phyloP scores from a whole-genome alignment of 1,284 basidiomycete genomes.

The Trametes polyzona region DNA sequence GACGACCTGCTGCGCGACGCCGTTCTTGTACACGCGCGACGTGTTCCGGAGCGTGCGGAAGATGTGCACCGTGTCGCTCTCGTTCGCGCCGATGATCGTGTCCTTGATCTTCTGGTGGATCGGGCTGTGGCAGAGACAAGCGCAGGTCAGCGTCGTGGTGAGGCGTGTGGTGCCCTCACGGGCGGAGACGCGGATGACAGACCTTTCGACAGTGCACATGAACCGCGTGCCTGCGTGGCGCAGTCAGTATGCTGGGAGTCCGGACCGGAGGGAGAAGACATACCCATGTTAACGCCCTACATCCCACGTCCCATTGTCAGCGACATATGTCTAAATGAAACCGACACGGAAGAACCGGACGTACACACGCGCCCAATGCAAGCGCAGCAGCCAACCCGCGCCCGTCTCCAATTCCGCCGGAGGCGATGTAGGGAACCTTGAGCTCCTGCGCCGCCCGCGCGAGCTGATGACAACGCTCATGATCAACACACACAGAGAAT shows the following conservation, averaged over 20 bases:
- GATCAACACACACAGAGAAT: neutral
- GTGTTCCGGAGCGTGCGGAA: slow-evolving; percentile 90
- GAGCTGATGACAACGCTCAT: slow-evolving; percentile 53
- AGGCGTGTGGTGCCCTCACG: too few relatives aligned
- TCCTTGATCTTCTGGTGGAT: slow-evolving; percentile 93
- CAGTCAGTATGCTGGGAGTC: slow-evolving; percentile 2
- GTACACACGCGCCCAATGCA: slow-evolving; percentile 80
- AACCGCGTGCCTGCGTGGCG: slow-evolving; percentile 71
- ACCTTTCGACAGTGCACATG: slow-evolving; percentile 83
- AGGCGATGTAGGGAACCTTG: slow-evolving; percentile 86
- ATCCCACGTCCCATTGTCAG: slow-evolving; percentile 14
- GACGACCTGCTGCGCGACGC: slow-evolving; percentile 81
- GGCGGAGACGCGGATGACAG: too few relatives aligned
- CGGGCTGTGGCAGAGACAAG: slow-evolving; percentile 50
- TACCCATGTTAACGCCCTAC: slow-evolving; percentile 87
- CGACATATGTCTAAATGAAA: slow-evolving; percentile 9
- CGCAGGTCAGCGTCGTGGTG: neutral
- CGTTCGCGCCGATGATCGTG: slow-evolving; percentile 82
- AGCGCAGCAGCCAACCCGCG: slow-evolving; percentile 84
- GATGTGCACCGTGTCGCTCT: slow-evolving; percentile 87
- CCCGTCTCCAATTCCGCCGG: slow-evolving; percentile 84
- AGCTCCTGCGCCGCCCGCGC: slow-evolving; percentile 89
- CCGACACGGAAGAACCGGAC: slow-evolving; percentile 35
- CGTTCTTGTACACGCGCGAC: slow-evolving; percentile 89
- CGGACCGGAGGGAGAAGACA: slow-evolving; percentile 24